Evolutionary conservation across 2,329 filamentous ascomycete genomes (phyloP), one percentile per base, ranked within the genome.

Genomic region (Sarocladiaceae sp.): DNA sequence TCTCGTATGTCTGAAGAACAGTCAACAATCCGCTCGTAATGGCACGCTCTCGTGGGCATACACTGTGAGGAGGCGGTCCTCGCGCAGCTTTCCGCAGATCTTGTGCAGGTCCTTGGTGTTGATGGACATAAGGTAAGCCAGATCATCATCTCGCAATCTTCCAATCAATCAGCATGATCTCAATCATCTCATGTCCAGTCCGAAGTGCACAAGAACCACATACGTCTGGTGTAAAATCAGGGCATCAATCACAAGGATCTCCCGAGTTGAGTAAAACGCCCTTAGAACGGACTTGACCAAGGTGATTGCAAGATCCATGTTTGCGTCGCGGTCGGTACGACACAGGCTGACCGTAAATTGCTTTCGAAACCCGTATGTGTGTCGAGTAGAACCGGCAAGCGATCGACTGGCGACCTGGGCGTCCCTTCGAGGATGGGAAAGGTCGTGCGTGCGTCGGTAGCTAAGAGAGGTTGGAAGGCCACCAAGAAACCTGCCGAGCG

Each of bases 91-190:
- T 48, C 85, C 89, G 62, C 88, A 91, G 23, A 95, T 78, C 62
- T 91, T 94, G 60, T 93, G 88, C 33, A 97, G 76, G 56, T 94
- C 87, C 61, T 98, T 97, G 32, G 83, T 82, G 60, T 95, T 91
- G 67, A 94, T 89, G 50, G 83, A 83, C 66, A 96, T 83, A 19
- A 97, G 72, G 56, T 88, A 83, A 33, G 87, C 85, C 50, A 98
- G 73, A 58, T 98, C 93, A 58, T 89, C 83, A 58, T 95, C 87
- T 57, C 88, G 84, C 48, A 97, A 74, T 76, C 86, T 65, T 76
- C 82, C 65, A 88, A 58, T 48, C 89, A 76, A 70, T 94, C 85
- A 54, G 93, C 70, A 44, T 24, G 34, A 24, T 21, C n/a, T 21
- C 12, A 18, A 4, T 23, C 19, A n/a, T 18, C 31, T 6, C 13